phyloP scores from a whole-genome alignment of 768 basidiomycete genomes.

The Suillus variegatus region DNA sequence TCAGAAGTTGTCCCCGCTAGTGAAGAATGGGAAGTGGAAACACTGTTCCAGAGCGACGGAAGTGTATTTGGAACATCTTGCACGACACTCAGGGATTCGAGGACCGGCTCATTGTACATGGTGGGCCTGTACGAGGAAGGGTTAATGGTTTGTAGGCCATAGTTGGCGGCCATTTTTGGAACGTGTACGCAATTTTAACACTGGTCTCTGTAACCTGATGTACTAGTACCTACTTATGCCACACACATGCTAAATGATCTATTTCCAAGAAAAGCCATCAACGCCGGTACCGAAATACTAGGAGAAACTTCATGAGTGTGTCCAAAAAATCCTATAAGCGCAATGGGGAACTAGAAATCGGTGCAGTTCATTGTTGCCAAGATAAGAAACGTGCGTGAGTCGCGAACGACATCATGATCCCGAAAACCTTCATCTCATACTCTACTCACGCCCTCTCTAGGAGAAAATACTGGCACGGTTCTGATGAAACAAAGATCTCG shows the following conservation, averaged over 20 bases:
- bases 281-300: background rate
- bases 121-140: slow-evolving; percentile 62
- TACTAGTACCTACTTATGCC: background rate
- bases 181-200: background rate
- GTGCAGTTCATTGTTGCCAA: background rate
- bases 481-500: slow-evolving; percentile 14
- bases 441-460: slow-evolving; percentile 13
- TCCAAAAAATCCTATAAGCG: background rate
- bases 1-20: slow-evolving; percentile 39
- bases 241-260: background rate
- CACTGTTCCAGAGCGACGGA: slow-evolving; percentile 78
- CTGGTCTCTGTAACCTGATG: background rate
- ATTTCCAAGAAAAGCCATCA: background rate
- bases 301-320: background rate
- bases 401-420: background rate
- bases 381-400: background rate
- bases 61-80: slow-evolving; percentile 54
- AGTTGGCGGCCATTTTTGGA: background rate
- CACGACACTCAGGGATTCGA: slow-evolving; percentile 52
- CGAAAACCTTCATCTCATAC: background rate
- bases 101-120: slow-evolving; percentile 51
- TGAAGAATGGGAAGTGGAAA: slow-evolving; percentile 46
- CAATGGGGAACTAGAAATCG: background rate
- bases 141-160: slow-evolving; percentile 49
- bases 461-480: slow-evolving; percentile 39